These are phyloP conservation scores for Pichia sp. DNA, from an alignment of 1,139 yeast genomes.

Conservation along the genomic window DNA sequence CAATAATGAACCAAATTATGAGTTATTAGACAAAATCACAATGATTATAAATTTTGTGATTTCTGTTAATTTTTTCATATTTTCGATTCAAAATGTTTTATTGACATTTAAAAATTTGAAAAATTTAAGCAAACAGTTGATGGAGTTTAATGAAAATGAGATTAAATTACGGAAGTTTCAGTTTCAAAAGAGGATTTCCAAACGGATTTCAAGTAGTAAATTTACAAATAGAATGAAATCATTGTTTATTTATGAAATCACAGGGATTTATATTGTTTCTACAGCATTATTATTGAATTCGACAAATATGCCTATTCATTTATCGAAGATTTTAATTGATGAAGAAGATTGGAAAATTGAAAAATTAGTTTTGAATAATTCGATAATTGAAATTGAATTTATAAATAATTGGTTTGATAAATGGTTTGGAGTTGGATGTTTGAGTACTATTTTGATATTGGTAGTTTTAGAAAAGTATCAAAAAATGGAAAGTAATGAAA, in stretches of 20 bases:
- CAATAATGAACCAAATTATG: conserved; percentile 21
- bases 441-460: conserved; percentile 44
- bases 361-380: conserved; percentile 17
- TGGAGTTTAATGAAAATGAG: conserved; percentile 14
- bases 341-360: conserved; percentile 3
- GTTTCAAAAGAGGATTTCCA: conserved; percentile 2
- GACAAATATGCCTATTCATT: conserved; percentile 31
- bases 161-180: conserved; percentile 19
- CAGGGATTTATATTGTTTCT: conserved; percentile 75
- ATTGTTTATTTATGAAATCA: conserved; percentile 49
- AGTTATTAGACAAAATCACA: conserved; percentile 46
- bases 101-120: conserved; percentile 39
- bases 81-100: conserved; percentile 60
- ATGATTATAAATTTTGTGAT: conserved; percentile 59
- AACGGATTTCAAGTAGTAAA: background rate
- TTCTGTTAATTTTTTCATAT: conserved; percentile 59
- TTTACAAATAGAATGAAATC: conserved; percentile 7
- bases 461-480: conserved; percentile 15
- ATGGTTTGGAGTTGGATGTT: conserved; percentile 55
- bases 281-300: conserved; percentile 74
- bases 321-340: conserved; percentile 5
- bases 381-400: conserved; percentile 46
- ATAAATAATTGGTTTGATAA: conserved; percentile 80
- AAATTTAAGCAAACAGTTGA: conserved; percentile 22
- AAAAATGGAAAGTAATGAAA: background rate